phyloP scores from a whole-genome alignment of 345 rosid species.

The Syzygium aqueum region DNA sequence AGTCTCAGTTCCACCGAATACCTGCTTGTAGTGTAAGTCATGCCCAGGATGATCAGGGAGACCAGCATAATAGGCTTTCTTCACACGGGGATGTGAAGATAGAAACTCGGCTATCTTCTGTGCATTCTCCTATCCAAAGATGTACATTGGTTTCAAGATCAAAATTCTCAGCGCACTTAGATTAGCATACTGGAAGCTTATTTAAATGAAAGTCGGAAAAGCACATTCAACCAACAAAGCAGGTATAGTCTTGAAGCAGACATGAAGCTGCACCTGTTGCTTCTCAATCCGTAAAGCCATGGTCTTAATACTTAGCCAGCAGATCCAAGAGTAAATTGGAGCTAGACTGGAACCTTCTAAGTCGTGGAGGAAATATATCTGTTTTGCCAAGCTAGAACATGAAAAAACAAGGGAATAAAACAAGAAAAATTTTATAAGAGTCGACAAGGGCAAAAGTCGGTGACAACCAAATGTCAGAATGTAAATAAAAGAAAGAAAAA shows the following conservation, averaged over 20 bases:
- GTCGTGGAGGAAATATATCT: conserved; percentile 83
- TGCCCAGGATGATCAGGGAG: conserved; percentile 82
- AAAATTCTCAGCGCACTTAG: not conserved
- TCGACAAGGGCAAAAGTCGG: not conserved
- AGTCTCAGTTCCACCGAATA: conserved; percentile 1
- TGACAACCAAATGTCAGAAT: not conserved
- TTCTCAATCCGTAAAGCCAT: conserved; percentile 90
- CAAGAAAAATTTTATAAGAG: not conserved
- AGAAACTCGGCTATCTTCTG: conserved; percentile 83
- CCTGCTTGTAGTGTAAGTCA: conserved; percentile 89
- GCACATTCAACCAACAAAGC: not conserved
- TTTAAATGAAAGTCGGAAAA: not conserved
- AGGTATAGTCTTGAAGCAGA: not conserved
- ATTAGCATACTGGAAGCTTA: not conserved
- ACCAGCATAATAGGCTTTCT: conserved; percentile 79
- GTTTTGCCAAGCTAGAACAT: conserved; percentile 61
- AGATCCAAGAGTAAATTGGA: conserved; percentile 95
- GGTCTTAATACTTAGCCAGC: conserved; percentile 85
- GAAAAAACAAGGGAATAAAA: not conserved
- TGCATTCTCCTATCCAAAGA: conserved; percentile 58
- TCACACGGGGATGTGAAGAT: conserved; percentile 71
- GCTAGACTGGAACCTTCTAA: conserved; percentile 93
- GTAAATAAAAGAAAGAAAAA: not conserved
- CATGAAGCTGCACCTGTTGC: conserved; percentile 59
- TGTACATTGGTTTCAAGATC: not conserved